These are phyloP conservation scores for Mangifera indica DNA, from an alignment of 345 rosid genomes.

Conservation along the genomic window DNA sequence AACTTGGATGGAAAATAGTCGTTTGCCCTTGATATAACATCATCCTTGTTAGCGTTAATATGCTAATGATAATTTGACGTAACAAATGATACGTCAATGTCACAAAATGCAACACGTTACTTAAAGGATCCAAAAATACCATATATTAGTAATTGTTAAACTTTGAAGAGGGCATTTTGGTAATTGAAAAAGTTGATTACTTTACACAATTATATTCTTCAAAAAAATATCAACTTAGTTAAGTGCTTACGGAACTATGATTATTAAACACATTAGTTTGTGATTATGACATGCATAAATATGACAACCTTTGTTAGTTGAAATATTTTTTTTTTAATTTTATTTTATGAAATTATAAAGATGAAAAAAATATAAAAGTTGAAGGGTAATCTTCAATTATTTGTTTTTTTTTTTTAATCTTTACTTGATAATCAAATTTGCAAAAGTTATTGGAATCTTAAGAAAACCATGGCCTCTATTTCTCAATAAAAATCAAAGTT, in stretches of 20 bases:
- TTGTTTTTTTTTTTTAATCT: neutral
- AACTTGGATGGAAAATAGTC: too few species aligned
- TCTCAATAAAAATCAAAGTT: neutral
- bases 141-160: neutral
- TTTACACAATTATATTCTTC: neutral
- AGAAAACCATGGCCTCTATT: constrained; percentile 19
- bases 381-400: neutral
- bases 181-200: neutral
- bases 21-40: too few species aligned
- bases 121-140: too few species aligned
- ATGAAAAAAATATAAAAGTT: neutral
- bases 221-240: neutral
- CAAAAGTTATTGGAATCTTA: constrained; percentile 24
- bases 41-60: too few species aligned
- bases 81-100: too few species aligned
- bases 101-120: too few species aligned
- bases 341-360: neutral
- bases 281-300: constrained; percentile 15
- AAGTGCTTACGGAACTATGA: constrained; percentile 22
- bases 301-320: constrained; percentile 13
- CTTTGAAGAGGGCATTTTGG: neutral
- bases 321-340: constrained; percentile 5
- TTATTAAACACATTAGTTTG: constrained; percentile 12
- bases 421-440: neutral
- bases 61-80: too few species aligned